Evolutionary conservation across 768 basidiomycete genomes (phyloP), one percentile per base, ranked within the genome.

Genomic region (Mycena floridula): DNA sequence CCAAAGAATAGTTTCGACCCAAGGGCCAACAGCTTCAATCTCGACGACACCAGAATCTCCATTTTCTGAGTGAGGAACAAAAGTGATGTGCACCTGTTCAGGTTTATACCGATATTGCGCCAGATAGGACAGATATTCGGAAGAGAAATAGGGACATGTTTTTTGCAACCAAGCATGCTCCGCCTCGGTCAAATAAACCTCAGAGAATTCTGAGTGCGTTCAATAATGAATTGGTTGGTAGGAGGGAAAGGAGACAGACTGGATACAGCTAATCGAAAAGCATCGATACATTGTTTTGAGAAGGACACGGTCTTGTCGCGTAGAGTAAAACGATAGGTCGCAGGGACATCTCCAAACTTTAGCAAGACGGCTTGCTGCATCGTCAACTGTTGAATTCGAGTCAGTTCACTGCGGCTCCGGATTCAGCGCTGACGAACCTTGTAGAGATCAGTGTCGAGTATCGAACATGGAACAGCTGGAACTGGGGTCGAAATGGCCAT

Each of bases 381-480:
- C 0, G 92, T 89, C 38, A 96, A 70, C 90, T 95, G 22, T 49
- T 25, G 13, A 42, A n/a, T 36, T 36, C 15, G 25, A 45, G 24
- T 27, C 25, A 11, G 47, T 26, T 48, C 25, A 48, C 44, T 40
- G 25, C 36, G 24, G 12, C 18, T 35, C 32, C 18, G 32, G 16
- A 35, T 42, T n/a, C 22, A 16, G 24, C 25, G 43, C n/a, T n/a
- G 32, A 37, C 48, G 37, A 42, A 84, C 91, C 77, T 95, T 98
- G 79, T 97, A 97, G 24, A 95, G 66, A 62, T 97, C 95, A 0
- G 92, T 93, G 62, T 97, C 95, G 37, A 97, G 74, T 42, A 97
- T 69, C 13, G 90, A 93, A 44, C 44, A 57, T 26, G 69, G 70
- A 15, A 67, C 37, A 6, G 59, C 58, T 23, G 12, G 32, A 7